Conservation (phyloP, 2,329 filamentous ascomycete genomes). For the Clarireedia hainanense region DNA sequence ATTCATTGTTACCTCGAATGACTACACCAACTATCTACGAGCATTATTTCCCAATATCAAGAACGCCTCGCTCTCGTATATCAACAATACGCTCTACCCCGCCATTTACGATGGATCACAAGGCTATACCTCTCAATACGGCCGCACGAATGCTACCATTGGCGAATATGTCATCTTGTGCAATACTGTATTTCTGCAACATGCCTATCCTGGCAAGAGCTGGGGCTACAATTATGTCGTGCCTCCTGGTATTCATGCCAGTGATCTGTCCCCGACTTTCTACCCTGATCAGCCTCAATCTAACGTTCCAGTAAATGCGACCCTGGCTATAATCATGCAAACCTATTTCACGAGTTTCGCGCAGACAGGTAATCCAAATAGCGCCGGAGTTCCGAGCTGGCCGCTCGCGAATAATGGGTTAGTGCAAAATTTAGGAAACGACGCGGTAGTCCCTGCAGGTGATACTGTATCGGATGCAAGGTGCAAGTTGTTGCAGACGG, state of each 20-base stretch:
- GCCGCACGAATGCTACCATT: constrained; percentile 34
- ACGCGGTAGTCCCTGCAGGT: too few relatives aligned
- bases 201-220: constrained; percentile 29
- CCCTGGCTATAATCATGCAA: constrained; percentile 30
- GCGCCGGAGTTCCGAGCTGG: constrained; percentile 8
- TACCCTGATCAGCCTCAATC: too few relatives aligned
- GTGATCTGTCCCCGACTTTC: too few relatives aligned
- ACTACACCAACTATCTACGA: neutral
- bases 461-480: too few relatives aligned
- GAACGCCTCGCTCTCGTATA: constrained; percentile 23
- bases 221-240: too few relatives aligned
- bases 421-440: too few relatives aligned
- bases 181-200: constrained; percentile 42
- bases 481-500: too few relatives aligned
- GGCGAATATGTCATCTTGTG: constrained; percentile 41
- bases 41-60: neutral
- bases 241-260: too few relatives aligned
- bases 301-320: constrained; percentile 19
- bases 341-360: constrained; percentile 31
- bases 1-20: constrained; percentile 12
- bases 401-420: too few relatives aligned
- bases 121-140: constrained; percentile 37
- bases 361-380: constrained; percentile 27
- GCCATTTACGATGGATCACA: constrained; percentile 36
- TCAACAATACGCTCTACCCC: constrained; percentile 41